Conservation (phyloP, 768 basidiomycete genomes). For the Tricholoma matsutake region DNA sequence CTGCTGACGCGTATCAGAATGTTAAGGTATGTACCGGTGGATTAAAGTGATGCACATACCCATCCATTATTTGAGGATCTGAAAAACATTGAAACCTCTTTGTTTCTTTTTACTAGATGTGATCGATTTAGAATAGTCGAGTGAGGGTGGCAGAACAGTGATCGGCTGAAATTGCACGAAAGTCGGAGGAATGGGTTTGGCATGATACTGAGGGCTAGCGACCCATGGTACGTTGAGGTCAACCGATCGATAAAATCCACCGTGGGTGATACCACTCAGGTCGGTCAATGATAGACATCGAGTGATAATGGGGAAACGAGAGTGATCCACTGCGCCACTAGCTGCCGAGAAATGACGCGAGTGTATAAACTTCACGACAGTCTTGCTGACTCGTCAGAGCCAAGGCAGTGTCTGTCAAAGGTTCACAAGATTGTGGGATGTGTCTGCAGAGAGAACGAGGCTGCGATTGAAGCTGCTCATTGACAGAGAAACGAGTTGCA, state of each 20-base stretch:
- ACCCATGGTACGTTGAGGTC: constrained; percentile 24
- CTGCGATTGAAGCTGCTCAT: background rate
- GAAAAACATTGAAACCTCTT: background rate
- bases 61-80: background rate
- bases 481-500: background rate
- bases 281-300: background rate
- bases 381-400: background rate
- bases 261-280: constrained; percentile 20
- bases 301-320: background rate
- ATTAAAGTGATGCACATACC: background rate
- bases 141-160: background rate
- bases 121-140: background rate
- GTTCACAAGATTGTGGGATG: background rate
- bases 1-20: background rate
- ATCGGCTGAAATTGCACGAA: constrained; percentile 16
- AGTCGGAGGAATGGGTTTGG: constrained; percentile 19
- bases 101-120: background rate
- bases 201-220: constrained; percentile 18
- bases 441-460: background rate
- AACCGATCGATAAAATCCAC: constrained; percentile 28
- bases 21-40: background rate
- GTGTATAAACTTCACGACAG: background rate
- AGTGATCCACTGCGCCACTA: background rate
- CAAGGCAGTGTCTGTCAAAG: background rate
- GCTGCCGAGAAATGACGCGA: background rate